Base-by-base conservation (phyloP, 768 basidiomycete genomes). In the Chalciporus chontae region DNA sequence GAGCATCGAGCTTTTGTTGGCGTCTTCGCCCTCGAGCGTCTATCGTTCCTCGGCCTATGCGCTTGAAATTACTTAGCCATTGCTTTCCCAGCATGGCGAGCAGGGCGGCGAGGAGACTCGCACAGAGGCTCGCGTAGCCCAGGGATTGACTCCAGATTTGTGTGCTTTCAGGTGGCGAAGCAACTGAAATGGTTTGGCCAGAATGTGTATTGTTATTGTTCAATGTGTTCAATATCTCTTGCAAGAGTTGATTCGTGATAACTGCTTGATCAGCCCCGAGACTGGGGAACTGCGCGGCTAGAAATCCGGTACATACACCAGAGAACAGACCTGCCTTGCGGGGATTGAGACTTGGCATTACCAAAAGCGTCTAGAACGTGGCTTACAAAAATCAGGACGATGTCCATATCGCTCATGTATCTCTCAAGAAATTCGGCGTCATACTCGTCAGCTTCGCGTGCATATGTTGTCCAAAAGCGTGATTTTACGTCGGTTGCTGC, bases 111-210 rank as follows among this genome's bases (percentile, higher is more conserved):
- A 58, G 51, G 18, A 58, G 37, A 21, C 51, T 53, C 13, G 44
- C 38, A 27, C 52, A 27, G 13, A 58, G 51, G 40, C 57, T 58
- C 13, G 52, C 51, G 18, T 58, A 58, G 18, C 17, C 34, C 17
- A 58, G 43, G n/a, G 46, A 37, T 38, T 60, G 59, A 17, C 52
- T 43, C 43, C 54, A 50, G 40, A 56, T 47, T 24, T 40, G 39
- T 23, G 24, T 29, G 15, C 5, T n/a, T 15, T 27, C 27, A 13
- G 21, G 31, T 29, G 26, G 17, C n/a, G 15, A 19, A 21, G 18
- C 5, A 27, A 21, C 21, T 19, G 42, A 17, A 5, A 32, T 5
- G 29, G 26, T 4, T 8, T 29, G 42, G 18, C 9, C 26, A 29
- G 41, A 10, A 7, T 5, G 26, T 26, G 26, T 26, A n/a, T 15